These are phyloP conservation scores for Trichodelitschia bisporula DNA, from an alignment of 495 filamentous ascomycete species.

Conservation along the genomic window DNA sequence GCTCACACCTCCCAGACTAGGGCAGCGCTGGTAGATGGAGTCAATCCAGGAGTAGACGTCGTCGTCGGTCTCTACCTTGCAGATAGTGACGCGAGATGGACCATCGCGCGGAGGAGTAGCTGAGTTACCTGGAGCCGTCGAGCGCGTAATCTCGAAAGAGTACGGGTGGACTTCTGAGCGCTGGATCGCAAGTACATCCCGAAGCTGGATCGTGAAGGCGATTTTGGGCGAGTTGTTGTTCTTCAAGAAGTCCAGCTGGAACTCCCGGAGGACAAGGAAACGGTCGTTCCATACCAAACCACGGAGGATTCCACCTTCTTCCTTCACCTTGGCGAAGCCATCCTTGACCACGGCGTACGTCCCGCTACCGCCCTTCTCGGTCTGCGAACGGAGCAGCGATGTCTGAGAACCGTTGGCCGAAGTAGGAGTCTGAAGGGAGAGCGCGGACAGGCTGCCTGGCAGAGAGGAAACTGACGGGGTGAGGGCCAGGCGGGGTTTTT, in stretches of 20 bases:
- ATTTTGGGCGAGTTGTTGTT: conserved; percentile 54
- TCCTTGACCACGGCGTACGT: conserved; percentile 55
- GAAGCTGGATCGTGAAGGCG: conserved; percentile 51
- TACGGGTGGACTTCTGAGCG: conserved; percentile 69
- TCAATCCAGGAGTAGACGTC: conserved; percentile 98
- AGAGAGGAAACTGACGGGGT: conserved; percentile 43
- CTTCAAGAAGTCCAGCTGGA: conserved; percentile 78
- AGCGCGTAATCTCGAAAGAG: conserved; percentile 72
- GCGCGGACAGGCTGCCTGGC: conserved; percentile 54
- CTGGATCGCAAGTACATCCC: conserved; percentile 62
- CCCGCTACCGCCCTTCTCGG: conserved; percentile 31
- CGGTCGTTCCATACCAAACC: conserved; percentile 80
- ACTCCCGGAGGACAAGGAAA: conserved; percentile 69
- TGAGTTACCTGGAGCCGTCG: conserved; percentile 22
- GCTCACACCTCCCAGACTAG: conserved; percentile 92
- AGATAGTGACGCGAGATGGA: conserved; percentile 53
- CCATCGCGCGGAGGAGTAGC: conserved; percentile 43
- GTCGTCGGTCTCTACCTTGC: conserved; percentile 79
- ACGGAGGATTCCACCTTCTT: conserved; percentile 44
- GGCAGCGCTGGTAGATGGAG: conserved; percentile 83
- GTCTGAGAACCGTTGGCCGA: conserved; percentile 32
- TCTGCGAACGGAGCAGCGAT: conserved; percentile 30
- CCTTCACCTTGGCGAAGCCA: conserved; percentile 65
- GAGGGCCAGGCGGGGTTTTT: conserved; percentile 48
- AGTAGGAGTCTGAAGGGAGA: conserved; percentile 40